Percentiles rank a stretch among this genome's conserved stretches.
These are phyloP conservation scores for Thermochaetoides dissita DNA, from an alignment of 2,329 filamentous ascomycete species.

Conservation along the genomic window DNA sequence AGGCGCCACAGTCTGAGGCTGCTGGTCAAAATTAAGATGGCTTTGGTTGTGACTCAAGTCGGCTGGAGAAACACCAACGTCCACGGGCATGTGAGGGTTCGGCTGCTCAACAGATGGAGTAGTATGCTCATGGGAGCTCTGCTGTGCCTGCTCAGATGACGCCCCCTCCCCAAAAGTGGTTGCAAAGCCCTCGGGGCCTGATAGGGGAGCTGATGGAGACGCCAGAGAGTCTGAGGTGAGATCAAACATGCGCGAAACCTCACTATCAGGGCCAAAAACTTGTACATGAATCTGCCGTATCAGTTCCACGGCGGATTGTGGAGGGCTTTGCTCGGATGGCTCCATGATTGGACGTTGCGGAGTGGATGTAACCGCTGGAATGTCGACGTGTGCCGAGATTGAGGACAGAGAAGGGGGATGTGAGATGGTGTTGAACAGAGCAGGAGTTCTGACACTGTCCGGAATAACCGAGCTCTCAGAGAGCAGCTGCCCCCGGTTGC, in stretches of 20 bases:
- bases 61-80: background rate
- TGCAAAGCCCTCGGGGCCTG: background rate
- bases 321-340: background rate
- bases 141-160: background rate
- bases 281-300: slow-evolving; percentile 5
- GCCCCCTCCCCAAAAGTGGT: background rate
- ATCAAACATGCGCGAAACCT: background rate
- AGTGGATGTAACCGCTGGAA: slow-evolving; percentile 1
- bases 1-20: no score
- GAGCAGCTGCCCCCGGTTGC: background rate
- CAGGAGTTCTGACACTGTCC: background rate
- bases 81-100: slow-evolving; percentile 12
- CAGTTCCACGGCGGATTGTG: slow-evolving; percentile 8
- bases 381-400: background rate
- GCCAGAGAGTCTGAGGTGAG: no score
- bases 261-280: slow-evolving; percentile 1
- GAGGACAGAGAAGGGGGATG: slow-evolving; percentile 1
- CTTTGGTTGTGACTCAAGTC: no score
- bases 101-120: slow-evolving; percentile 3
- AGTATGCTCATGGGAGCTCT: background rate
- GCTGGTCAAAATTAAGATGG: no score
- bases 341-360: background rate
- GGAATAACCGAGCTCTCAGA: no score
- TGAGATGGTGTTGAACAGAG: slow-evolving; percentile 7
- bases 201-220: slow-evolving; percentile 7